phyloP scores from a whole-genome alignment of 306 rosid species.

The Potentilla sterilis region DNA sequence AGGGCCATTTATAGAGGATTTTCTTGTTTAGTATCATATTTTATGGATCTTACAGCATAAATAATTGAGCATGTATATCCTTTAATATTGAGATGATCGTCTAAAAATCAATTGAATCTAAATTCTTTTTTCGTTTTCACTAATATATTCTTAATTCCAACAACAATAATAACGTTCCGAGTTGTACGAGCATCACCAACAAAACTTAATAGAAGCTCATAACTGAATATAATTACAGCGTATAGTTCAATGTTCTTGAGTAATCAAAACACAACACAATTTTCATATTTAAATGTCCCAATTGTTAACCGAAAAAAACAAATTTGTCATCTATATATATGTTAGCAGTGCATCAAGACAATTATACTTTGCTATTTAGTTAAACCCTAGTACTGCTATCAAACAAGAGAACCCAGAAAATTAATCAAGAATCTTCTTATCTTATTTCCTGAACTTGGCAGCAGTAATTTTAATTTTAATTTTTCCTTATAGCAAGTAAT shows the following conservation, averaged over 20 bases:
- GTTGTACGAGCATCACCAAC: neutral
- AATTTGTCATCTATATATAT: neutral
- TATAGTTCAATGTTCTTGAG: neutral
- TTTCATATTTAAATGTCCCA: neutral
- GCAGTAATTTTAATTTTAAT: neutral
- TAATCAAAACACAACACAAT: neutral
- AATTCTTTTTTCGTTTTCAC: neutral
- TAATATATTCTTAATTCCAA: neutral
- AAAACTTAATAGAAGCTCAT: too few species aligned
- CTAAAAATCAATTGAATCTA: too few species aligned
- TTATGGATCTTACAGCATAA: too few species aligned
- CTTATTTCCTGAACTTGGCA: neutral
- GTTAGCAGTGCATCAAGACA: conserved; percentile 15
- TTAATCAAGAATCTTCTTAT: conserved; percentile 16
- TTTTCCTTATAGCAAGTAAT: neutral
- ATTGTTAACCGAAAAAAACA: neutral
- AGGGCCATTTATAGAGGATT: too few species aligned
- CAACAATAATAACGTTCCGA: neutral
- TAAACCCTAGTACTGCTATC: neutral
- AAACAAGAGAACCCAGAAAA: neutral
- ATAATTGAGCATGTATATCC: too few species aligned
- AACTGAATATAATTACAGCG: too few species aligned
- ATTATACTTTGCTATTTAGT: conserved; percentile 14
- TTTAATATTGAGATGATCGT: too few species aligned
- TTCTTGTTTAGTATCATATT: too few species aligned